Base-by-base conservation (phyloP, 257 asterid species). In the Henckelia pumila region DNA sequence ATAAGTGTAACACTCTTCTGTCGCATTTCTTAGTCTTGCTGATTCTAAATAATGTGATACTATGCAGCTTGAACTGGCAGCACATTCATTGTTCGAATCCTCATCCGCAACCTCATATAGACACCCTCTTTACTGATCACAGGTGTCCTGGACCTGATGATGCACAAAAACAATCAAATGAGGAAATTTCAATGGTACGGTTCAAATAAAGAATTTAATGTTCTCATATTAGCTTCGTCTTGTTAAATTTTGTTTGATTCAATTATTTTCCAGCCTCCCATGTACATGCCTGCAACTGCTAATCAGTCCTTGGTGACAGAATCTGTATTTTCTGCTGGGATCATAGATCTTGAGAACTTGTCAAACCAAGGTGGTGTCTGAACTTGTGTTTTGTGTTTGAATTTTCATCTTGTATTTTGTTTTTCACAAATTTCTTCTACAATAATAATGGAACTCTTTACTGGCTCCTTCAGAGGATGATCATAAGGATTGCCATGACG, bases 41-140 rank as follows among this genome's bases (percentile, higher is more conserved):
- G 59, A 66, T 77, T 66, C 63, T 28, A 28, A 61, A 63, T 35
- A 35, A 35, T 35, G 25, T 71, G 23, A 64, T 24, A 32, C 35
- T 64, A 17, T 83, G 79, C 87, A 86, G 92, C 84, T 91, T 91
- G 85, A 91, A 91, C 75, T 91, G 95, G 97, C 97, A 86, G 84
- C 97, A 84, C 70, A 60, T 73, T 44, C 95, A 75, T 62, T 86
- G 97, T 61, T 71, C 77, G 7, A 47, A 82, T 68, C 97, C 96
- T 80, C 84, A 75, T 75, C 76, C 79, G 23, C 87, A 78, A 35
- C 96, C 97, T 6, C 81, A 71, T 61, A 79, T 88, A 3, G 77
- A 74, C 57, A 80, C 88, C 24, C 86, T 91, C 56, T 86, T 86
- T 71, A 73, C 72, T 10, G 96, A 88, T 83, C 97, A 91, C 69